phyloP scores from a whole-genome alignment of 73 alveolate genomes.

The Paramecium sonneborni region DNA sequence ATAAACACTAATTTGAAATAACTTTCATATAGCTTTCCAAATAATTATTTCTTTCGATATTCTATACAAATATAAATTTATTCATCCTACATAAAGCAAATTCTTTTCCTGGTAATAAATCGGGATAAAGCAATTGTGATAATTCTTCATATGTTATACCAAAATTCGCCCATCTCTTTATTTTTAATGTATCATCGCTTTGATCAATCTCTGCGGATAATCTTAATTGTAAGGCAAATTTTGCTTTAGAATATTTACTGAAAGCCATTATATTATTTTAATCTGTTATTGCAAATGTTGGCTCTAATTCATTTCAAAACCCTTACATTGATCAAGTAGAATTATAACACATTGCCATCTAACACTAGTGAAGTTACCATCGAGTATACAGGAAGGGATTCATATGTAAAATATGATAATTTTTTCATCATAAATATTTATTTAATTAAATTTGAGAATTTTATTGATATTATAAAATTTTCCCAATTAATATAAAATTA shows the following conservation, averaged over 20 bases:
- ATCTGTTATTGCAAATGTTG: constrained; percentile 13
- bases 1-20: background rate
- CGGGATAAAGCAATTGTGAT: background rate
- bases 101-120: background rate
- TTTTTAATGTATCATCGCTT: background rate
- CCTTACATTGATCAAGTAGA: background rate
- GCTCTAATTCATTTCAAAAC: background rate
- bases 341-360: background rate
- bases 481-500: background rate
- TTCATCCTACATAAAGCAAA: background rate
- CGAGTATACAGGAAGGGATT: background rate
- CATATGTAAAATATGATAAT: background rate
- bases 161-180: background rate
- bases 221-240: background rate
- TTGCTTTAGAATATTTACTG: background rate
- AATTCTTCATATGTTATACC: background rate
- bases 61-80: background rate
- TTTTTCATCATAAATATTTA: background rate
- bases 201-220: background rate
- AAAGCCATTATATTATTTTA: background rate
- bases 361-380: background rate
- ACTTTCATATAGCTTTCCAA: background rate
- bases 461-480: background rate
- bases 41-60: background rate
- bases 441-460: background rate